Base-by-base conservation (phyloP, 345 rosid genomes). In the Mangifera indica region DNA sequence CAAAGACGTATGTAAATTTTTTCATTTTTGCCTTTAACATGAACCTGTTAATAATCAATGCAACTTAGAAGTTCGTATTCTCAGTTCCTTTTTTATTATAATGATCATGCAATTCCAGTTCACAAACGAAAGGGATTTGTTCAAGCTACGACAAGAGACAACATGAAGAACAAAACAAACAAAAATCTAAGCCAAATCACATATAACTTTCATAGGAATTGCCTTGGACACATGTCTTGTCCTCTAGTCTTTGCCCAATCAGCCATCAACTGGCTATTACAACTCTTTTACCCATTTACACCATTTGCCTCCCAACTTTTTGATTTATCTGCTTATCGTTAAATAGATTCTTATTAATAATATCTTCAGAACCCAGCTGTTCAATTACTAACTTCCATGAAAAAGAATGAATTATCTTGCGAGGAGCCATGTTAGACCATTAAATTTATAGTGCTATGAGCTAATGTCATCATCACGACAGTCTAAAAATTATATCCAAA, bases 141-240 rank as follows among this genome's bases (percentile, higher is more conserved):
- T 48, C 58, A 44, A 44, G 63, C 24, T 25, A 24, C 26, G 64
- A 45, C 40, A 69, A 58, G 18, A 58, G 51, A 69, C 73, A 69
- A 58, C 11, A 48, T 59, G 66, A 70, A 32, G 66, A 54, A 37
- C 10, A 60, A 70, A 48, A 60, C 34, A 46, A 37, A 34, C 56
- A 60, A 60, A 24, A 44, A 3, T 20, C 73, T 37, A 18, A 44
- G 53, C 73, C 45, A 48, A 59, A 46, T 46, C 66, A 59, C 46
- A 46, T 46, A 10, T 29, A 46, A 46, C 12, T 46, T 70, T 70
- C 74, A 44, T 45, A 58, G 55, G 55, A 58, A 69, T 25, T 17
- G 25, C 64, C 55, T 46, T 48, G 46, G n/a, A 26, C 66, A 70
- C 58, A 70, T 70, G 66, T 10, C 58, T 48, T 70, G 59, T 70